A percentile compares a stretch with the other conserved stretches of the same genome.
phyloP scores from a whole-genome alignment of 352 stramenopile species.

The Phytophthora litchii region DNA sequence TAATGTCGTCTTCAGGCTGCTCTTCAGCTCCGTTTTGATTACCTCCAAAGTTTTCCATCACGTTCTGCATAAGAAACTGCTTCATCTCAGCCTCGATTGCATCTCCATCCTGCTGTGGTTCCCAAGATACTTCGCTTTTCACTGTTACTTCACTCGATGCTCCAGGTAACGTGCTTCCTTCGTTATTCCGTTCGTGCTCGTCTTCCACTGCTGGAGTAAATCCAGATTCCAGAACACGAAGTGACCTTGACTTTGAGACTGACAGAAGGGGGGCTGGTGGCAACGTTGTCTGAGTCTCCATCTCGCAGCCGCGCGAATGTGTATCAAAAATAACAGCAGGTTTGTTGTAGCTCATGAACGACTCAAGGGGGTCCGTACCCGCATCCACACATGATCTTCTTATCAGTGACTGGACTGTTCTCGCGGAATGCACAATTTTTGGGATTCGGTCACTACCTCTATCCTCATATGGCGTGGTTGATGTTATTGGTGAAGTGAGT shows the following conservation, averaged over 20 bases:
- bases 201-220: neutral
- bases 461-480: conserved; percentile 6
- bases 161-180: conserved; percentile 1
- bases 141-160: conserved; percentile 3
- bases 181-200: conserved; percentile 14
- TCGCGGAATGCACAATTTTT: conserved; percentile 26
- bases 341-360: conserved; percentile 37
- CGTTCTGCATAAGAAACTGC: conserved; percentile 46
- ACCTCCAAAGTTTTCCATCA: conserved; percentile 9
- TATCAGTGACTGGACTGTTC: conserved; percentile 37
- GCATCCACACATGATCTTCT: conserved; percentile 44
- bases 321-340: conserved; percentile 1
- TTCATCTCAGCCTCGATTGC: conserved; percentile 68
- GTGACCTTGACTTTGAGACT: conserved; percentile 23
- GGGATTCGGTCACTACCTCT: conserved; percentile 14
- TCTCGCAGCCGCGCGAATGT: conserved; percentile 31
- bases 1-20: conserved; percentile 25
- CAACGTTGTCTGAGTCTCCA: conserved; percentile 56
- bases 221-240: conserved; percentile 3
- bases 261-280: conserved; percentile 40
- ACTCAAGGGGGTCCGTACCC: conserved; percentile 64
- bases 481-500: neutral
- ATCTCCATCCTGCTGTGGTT: conserved; percentile 41
- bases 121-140: conserved; percentile 2
- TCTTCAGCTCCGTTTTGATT: conserved; percentile 25